Percentiles rank a stretch among this genome's conserved stretches.
These are phyloP conservation scores for Arachnomyces sp. DNA, from an alignment of 2,329 filamentous ascomycete genomes.

Conservation along the genomic window DNA sequence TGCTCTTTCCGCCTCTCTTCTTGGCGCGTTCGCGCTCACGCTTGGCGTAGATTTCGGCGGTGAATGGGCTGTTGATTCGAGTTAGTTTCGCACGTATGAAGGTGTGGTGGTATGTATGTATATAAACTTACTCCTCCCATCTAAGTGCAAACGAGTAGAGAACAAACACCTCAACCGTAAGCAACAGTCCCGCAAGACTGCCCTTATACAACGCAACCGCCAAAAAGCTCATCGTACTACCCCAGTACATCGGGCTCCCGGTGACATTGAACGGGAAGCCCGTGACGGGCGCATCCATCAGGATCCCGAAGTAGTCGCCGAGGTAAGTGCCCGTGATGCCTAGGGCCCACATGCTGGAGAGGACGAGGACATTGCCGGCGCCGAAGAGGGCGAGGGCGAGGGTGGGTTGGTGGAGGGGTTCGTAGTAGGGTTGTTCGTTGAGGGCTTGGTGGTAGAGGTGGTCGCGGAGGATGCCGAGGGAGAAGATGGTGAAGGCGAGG, in stretches of 20 bases:
- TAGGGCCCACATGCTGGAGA: constrained; percentile 83
- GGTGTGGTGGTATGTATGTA: not conserved
- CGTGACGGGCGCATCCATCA: constrained; percentile 92
- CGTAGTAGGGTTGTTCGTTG: constrained; percentile 64
- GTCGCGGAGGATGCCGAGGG: constrained; percentile 81
- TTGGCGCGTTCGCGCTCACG: constrained; percentile 35
- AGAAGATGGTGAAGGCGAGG: constrained; percentile 83
- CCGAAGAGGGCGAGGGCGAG: constrained; percentile 64
- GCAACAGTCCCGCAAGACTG: constrained; percentile 73
- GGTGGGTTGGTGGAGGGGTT: constrained; percentile 57
- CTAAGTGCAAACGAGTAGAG: constrained; percentile 73
- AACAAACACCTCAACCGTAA: constrained; percentile 65
- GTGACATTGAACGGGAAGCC: constrained; percentile 94
- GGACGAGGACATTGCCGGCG: constrained; percentile 71
- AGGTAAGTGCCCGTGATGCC: constrained; percentile 94
- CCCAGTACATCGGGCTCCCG: constrained; percentile 91
- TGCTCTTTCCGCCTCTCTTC: constrained; percentile 29
- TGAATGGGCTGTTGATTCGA: constrained; percentile 60
- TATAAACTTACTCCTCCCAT: constrained; percentile 63
- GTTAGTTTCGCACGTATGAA: not conserved
- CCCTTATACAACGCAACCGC: constrained; percentile 77
- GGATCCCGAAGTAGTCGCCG: constrained; percentile 96
- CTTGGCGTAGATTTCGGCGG: constrained; percentile 84
- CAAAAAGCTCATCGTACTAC: constrained; percentile 84
- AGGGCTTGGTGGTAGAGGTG: constrained; percentile 79